Base-by-base conservation (phyloP, 139 green algal genomes). In the Axilococcus clingmanii region DNA sequence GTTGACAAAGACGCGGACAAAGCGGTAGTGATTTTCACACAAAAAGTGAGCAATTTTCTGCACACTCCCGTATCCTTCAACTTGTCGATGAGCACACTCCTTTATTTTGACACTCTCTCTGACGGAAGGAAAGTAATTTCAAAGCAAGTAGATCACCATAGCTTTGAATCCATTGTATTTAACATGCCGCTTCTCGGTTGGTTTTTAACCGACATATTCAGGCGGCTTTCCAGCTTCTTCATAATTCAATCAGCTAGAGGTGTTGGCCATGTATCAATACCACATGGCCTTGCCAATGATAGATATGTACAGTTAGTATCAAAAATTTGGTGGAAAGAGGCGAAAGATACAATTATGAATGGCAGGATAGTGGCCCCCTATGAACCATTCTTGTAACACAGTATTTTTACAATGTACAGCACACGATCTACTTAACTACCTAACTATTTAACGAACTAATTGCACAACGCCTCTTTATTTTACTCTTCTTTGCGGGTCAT, bases 161-260 rank as follows among this genome's bases (percentile, higher is more conserved):
- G 8, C 7, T 65, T 65, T n/a, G 57, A 65, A 28, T 29, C 32
- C 34, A 65, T 65, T n/a, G 32, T 65, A 32, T 63, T 57, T 48
- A 16, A 12, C 19, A 35, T 30, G 12, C 54, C 55, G n/a, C 43
- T 24, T 17, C 40, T 63, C 12, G 33, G 33, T 17, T 17, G 9
- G 9, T 12, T 38, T 38, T 38, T 38, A 12, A 12, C 9, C 33
- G 9, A 12, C 9, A 12, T 9, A 12, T 38, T 38, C 12, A 9
- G 33, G 33, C 9, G 12, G 33, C 12, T 38, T 38, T 38, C 33
- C 9, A 38, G 33, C 12, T 38, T 9, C 9, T 12, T 17, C 9
- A 38, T 38, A 9, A 38, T 38, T 12, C 9, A 12, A 38, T 12
- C 33, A 38, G 12, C 33, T 17, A 12, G 9, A 12, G 9, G 9